Base-by-base conservation (phyloP, 352 stramenopile genomes). In the Phytophthora foliorum region DNA sequence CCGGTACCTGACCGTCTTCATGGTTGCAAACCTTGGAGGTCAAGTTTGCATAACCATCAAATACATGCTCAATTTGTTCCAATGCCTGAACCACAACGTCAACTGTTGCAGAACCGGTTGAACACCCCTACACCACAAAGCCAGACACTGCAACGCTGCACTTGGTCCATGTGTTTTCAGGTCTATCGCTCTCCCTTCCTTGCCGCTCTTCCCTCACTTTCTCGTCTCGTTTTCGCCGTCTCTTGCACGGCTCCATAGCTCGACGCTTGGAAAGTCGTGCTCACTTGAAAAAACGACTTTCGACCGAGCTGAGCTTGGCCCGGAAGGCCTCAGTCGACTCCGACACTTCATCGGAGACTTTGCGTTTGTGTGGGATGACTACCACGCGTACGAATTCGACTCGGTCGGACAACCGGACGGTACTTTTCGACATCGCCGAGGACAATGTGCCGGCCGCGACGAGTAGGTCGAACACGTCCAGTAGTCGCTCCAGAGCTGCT, bases 371-470 rank as follows among this genome's bases (percentile, higher is more conserved):
- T 38, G 29, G 19, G 49, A 75, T 80, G 72, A 32, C 63, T 41
- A 52, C 52, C 16, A 65, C 67, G 42, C 76, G 73, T 62, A 63
- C 51, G 31, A 67, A 59, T 48, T 75, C 72, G 34, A 73, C 60
- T 22, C 65, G 62, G 50, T 70, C 66, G 25, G 53, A 32, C 19
- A 67, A 64, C 31, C 54, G 74, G 71, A 74, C 72, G 21, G 73
- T 83, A 49, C 60, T 82, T 32, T 83, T 83, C 57, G 61, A 86
- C 42, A 83, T 86, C 34, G 75, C 63, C 13, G 78, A 83, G 38
- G 73, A 86, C 66, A 65, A 73, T 66, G 72, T 63, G 17, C 45
- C 58, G 49, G 32, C 53, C 11, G 71, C 58, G 9, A 67, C 51
- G 5, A 59, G 42, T 27, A 70, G 62, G 24, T 61, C 69, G 0